These are phyloP conservation scores for Gastrolobium bilobum DNA, from an alignment of 306 rosid genomes.

Conservation along the genomic window DNA sequence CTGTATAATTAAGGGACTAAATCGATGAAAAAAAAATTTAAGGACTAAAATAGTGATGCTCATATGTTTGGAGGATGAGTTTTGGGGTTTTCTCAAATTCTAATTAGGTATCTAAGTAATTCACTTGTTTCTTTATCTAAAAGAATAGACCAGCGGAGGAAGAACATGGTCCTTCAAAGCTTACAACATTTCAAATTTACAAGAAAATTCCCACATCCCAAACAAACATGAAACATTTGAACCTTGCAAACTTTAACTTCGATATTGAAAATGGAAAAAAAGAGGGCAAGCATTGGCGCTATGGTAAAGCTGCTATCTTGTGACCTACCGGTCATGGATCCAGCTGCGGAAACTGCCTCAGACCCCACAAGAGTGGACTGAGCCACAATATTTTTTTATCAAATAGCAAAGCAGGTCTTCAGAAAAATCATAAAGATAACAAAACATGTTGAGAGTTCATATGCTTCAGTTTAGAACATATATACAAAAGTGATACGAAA, in stretches of 20 bases:
- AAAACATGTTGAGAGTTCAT: not conserved
- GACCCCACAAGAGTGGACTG: not conserved
- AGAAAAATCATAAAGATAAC: not conserved
- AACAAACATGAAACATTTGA: not conserved
- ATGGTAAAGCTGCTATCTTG: not conserved
- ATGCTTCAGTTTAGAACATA: not conserved
- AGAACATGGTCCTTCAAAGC: not conserved
- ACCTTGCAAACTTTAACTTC: not conserved
- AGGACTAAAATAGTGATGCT: not conserved
- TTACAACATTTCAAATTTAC: not conserved
- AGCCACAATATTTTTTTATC: not conserved
- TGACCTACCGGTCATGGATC: not conserved
- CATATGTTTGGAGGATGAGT: not conserved
- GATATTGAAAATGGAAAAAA: not conserved
- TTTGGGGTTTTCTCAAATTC: not conserved
- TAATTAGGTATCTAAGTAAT: not conserved
- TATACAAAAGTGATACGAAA: not conserved
- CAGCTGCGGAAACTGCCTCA: not conserved
- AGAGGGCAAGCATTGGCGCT: not conserved
- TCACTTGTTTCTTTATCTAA: not conserved
- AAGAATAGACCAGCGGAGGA: not conserved
- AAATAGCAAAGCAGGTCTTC: not conserved
- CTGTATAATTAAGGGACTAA: not conserved
- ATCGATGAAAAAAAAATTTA: not conserved
- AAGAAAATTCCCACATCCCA: not conserved